Conservation (phyloP, 2,329 filamentous ascomycete species). For the Xylariales sp. region DNA sequence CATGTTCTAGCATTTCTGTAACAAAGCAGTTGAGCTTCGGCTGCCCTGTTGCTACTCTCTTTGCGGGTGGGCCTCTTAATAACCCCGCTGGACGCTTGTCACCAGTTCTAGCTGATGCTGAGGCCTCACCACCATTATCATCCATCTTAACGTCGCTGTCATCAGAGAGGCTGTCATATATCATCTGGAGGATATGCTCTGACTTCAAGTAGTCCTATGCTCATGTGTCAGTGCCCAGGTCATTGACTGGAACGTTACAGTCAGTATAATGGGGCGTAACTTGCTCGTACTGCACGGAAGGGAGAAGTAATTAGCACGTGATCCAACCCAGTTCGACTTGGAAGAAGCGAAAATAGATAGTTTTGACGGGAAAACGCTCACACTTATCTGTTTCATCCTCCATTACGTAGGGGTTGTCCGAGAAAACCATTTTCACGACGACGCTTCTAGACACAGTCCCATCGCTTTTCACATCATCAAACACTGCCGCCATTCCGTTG, state of each 20-base stretch:
- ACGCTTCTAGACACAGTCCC: background rate
- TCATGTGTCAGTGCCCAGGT: background rate
- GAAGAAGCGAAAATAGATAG: no score
- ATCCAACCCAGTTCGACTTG: background rate
- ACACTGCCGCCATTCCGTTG: constrained; percentile 32
- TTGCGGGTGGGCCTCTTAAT: background rate
- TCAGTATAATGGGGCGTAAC: background rate
- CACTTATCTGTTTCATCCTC: constrained; percentile 1
- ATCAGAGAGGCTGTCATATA: background rate
- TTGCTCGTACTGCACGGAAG: constrained; percentile 21
- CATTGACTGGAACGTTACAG: no score
- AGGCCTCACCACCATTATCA: background rate
- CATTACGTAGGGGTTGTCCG: background rate
- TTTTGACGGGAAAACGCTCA: constrained; percentile 5
- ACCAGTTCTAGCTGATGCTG: no score
- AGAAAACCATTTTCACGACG: constrained; percentile 31
- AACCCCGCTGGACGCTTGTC: no score
- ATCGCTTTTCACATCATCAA: background rate
- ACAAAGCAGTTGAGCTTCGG: constrained; percentile 22
- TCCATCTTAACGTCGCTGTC: background rate
- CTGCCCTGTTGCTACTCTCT: no score
- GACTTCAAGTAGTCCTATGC: constrained; percentile 17
- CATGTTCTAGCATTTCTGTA: constrained; percentile 38
- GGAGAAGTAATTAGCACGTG: constrained; percentile 6
- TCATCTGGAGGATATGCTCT: constrained; percentile 35